Conservation (phyloP, 345 rosid species). For the Raphanus raphanistrum region DNA sequence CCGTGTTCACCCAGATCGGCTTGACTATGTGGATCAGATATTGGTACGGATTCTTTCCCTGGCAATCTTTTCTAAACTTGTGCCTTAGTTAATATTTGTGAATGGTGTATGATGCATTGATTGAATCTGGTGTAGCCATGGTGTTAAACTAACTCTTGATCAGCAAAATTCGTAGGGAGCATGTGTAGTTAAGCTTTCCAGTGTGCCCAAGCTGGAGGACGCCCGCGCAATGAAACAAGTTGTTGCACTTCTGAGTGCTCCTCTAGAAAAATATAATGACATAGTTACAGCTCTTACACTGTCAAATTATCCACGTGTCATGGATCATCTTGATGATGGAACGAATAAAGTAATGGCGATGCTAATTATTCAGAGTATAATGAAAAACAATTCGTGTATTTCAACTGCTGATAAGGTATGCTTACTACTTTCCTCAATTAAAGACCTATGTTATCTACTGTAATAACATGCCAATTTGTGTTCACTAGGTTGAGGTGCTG, state of each 20-base stretch:
- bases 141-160: slow-evolving; percentile 16
- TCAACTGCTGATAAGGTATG: slow-evolving; percentile 77
- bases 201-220: slow-evolving; percentile 70
- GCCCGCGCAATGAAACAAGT: slow-evolving; percentile 81
- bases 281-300: slow-evolving; percentile 79
- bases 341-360: slow-evolving; percentile 90
- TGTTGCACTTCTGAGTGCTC: slow-evolving; percentile 91
- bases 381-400: slow-evolving; percentile 77
- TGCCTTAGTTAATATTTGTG: background rate
- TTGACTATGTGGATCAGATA: slow-evolving; percentile 93
- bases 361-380: slow-evolving; percentile 83
- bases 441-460: background rate
- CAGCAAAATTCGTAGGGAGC: slow-evolving; percentile 54
- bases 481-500: slow-evolving; percentile 77
- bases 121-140: slow-evolving; percentile 5
- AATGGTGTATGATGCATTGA: background rate
- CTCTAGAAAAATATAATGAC: slow-evolving; percentile 85
- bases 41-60: slow-evolving; percentile 58
- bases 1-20: slow-evolving; percentile 88
- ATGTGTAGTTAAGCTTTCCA: slow-evolving; percentile 70
- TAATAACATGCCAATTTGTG: slow-evolving; percentile 24
- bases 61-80: slow-evolving; percentile 1
- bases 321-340: slow-evolving; percentile 82
- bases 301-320: slow-evolving; percentile 83
- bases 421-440: slow-evolving; percentile 23